A percentile compares a stretch with the other conserved stretches of the same genome.
These are phyloP conservation scores for Miamiensis avidus DNA, from an alignment of 169 alveolate species.

Conservation along the genomic window DNA sequence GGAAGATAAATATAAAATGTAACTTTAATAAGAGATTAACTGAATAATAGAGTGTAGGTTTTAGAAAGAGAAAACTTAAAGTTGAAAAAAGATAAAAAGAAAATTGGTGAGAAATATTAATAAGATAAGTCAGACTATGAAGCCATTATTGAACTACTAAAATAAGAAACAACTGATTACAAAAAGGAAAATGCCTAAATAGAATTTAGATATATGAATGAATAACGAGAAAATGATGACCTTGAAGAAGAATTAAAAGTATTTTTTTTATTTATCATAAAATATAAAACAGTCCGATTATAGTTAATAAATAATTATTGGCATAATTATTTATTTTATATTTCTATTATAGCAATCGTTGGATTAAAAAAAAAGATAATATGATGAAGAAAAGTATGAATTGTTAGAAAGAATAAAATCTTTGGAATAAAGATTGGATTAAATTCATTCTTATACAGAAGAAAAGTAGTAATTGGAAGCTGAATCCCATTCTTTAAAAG, in stretches of 20 bases:
- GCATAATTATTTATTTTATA: no score
- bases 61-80: background rate
- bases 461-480: constrained; percentile 57
- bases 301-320: no score
- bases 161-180: background rate
- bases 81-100: background rate
- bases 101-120: no score
- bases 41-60: background rate
- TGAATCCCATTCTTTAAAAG: constrained; percentile 49
- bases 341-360: background rate
- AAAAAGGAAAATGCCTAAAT: background rate
- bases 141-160: background rate
- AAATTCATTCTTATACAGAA: constrained; percentile 42
- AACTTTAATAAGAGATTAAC: background rate
- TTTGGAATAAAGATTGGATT: constrained; percentile 50
- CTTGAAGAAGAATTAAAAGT: background rate
- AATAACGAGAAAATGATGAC: background rate
- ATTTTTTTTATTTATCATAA: no score
- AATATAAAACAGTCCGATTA: background rate
- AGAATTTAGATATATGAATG: background rate
- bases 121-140: background rate
- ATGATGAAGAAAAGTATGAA: constrained; percentile 46
- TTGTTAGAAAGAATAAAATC: constrained; percentile 43
- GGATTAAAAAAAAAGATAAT: constrained; percentile 43
- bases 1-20: background rate